Evolutionary conservation across 768 basidiomycete genomes (phyloP).

Genomic region (Amylocystis lapponica): DNA sequence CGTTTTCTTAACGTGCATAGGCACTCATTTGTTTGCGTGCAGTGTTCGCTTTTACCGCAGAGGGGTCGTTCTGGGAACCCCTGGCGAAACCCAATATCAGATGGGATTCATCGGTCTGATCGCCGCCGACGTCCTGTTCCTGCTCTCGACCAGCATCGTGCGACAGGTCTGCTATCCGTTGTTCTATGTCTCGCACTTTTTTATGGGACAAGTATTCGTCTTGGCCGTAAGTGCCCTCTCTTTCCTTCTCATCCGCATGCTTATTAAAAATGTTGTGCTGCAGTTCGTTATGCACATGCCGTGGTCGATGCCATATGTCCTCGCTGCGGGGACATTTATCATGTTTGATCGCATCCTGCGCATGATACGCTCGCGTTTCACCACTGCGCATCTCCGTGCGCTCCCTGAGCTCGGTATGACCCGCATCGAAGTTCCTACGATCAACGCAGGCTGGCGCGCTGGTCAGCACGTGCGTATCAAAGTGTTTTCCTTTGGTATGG

Average conservation of each 20-base stretch:
- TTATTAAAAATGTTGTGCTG: not conserved
- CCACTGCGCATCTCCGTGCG: constrained; percentile 37
- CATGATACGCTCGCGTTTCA: constrained; percentile 40
- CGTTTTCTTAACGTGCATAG: not conserved
- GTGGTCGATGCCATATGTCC: constrained; percentile 34
- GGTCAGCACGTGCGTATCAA: constrained; percentile 58
- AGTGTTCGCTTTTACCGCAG: constrained; percentile 42
- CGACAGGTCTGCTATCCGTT: constrained; percentile 27
- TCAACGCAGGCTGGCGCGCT: constrained; percentile 50
- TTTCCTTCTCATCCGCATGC: not conserved
- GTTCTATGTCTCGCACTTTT: constrained; percentile 32
- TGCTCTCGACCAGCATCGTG: constrained; percentile 31
- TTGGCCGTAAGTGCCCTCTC: constrained; percentile 15
- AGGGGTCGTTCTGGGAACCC: not conserved
- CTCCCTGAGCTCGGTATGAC: constrained; percentile 42
- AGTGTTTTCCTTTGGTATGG: constrained; percentile 33
- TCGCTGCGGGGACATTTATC: constrained; percentile 35
- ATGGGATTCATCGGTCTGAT: constrained; percentile 18
- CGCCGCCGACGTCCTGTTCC: constrained; percentile 25
- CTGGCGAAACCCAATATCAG: constrained; percentile 2
- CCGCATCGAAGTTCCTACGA: constrained; percentile 37
- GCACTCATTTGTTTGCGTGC: constrained; percentile 36
- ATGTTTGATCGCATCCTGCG: constrained; percentile 41
- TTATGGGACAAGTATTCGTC: constrained; percentile 29
- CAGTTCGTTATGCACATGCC: constrained; percentile 12